These are phyloP conservation scores for Solioccasus polychromus DNA, from an alignment of 768 basidiomycete species.

Conservation along the genomic window DNA sequence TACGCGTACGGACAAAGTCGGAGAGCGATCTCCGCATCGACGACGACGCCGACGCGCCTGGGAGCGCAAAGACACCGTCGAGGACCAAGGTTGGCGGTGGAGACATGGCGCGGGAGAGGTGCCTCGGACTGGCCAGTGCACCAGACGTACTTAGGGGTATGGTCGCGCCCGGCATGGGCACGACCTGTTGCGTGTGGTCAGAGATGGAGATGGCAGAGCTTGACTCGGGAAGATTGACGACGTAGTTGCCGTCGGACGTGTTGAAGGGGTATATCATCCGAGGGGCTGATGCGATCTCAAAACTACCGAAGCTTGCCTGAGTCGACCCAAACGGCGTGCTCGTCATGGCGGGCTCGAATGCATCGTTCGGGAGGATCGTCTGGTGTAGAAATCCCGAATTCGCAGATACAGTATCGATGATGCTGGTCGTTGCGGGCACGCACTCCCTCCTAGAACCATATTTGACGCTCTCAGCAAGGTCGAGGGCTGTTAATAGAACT, in stretches of 20 bases:
- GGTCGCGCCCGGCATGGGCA: too few species aligned
- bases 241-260: slow-evolving; percentile 1
- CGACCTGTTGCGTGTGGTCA: too few species aligned
- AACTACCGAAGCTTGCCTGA: not conserved
- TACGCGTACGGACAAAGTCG: slow-evolving; percentile 4
- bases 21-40: not conserved
- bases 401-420: too few species aligned
- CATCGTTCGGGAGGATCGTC: too few species aligned
- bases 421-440: too few species aligned
- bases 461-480: not conserved
- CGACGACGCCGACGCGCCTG: not conserved
- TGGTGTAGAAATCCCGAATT: too few species aligned
- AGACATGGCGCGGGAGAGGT: not conserved
- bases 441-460: too few species aligned
- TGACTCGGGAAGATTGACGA: slow-evolving; percentile 17
- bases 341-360: slow-evolving; percentile 14
- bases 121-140: too few species aligned
- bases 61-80: slow-evolving; percentile 22
- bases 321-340: slow-evolving; percentile 15
- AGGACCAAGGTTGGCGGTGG: slow-evolving; percentile 18
- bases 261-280: slow-evolving; percentile 4
- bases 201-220: not conserved
- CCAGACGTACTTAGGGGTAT: too few species aligned
- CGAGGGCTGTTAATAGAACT: not conserved
- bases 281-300: slow-evolving; percentile 4